Conservation (phyloP, 306 rosid genomes). For the Vigna nakashimae region DNA sequence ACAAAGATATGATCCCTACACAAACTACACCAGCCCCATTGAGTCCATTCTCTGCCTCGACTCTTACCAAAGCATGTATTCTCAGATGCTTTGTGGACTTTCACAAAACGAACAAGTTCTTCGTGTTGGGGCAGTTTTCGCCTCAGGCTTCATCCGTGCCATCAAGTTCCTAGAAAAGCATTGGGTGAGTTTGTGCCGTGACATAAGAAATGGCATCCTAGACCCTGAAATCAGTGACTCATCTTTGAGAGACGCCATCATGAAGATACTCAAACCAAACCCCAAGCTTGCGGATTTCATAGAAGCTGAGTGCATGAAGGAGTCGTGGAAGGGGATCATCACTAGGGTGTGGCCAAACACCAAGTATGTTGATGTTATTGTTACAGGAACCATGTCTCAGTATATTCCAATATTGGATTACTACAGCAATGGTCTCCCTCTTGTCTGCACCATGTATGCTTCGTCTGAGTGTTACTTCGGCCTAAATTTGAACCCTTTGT, state of each 20-base stretch:
- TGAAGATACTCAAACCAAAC: slow-evolving; percentile 57
- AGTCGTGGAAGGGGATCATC: slow-evolving; percentile 64
- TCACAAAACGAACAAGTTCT: slow-evolving; percentile 53
- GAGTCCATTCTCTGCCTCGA: slow-evolving; percentile 63
- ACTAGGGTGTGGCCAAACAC: slow-evolving; percentile 69
- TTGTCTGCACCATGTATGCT: slow-evolving; percentile 73
- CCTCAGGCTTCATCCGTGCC: slow-evolving; percentile 73
- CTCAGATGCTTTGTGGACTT: slow-evolving; percentile 74
- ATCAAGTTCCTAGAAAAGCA: slow-evolving; percentile 62
- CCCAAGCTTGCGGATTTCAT: slow-evolving; percentile 57
- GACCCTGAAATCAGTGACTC: slow-evolving; percentile 50
- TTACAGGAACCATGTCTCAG: slow-evolving; percentile 75
- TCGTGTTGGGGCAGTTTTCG: slow-evolving; percentile 76
- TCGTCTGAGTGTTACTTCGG: slow-evolving; percentile 76
- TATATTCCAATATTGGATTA: slow-evolving; percentile 61
- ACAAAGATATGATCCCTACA: slow-evolving; percentile 50
- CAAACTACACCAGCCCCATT: slow-evolving; percentile 61
- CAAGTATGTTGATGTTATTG: slow-evolving; percentile 70
- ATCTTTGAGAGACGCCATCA: slow-evolving; percentile 55
- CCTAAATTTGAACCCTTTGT: slow-evolving; percentile 65
- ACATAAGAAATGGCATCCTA: slow-evolving; percentile 59
- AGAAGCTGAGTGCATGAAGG: slow-evolving; percentile 53
- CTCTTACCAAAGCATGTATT: slow-evolving; percentile 69
- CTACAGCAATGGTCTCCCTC: slow-evolving; percentile 65
- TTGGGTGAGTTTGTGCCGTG: slow-evolving; percentile 55